Base-by-base conservation (phyloP, 169 alveolate species). In the Fabrea salina region DNA sequence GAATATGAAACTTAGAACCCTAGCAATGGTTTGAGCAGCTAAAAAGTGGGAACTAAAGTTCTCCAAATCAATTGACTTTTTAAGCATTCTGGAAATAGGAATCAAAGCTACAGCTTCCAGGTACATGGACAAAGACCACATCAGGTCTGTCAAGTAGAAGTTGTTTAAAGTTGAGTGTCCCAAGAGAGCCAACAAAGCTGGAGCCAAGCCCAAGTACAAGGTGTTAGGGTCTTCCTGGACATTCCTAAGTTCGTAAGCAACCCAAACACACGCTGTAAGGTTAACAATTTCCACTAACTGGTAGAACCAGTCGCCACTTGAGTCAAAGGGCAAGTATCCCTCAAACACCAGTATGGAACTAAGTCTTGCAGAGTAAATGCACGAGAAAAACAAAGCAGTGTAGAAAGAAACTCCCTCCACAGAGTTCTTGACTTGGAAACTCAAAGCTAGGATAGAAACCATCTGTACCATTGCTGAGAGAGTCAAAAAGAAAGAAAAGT, bases 251-350 rank as follows among this genome's bases (percentile, higher is more conserved):
- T 92, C 79, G 77, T 89, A 95, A 22, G 90, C 97, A 5, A 95
- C 83, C 37, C 92, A 84, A 39, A 93, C 94, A 25, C 96, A 91
- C 50, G 91, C 86, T 44, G 82, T 80, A 54, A 96, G 79, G 37
- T 94, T 89, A 56, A 92, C 53, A 5, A 96, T 92, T 89, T 96
- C 99, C 33, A 95, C 86, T 19, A 91, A 64, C 75, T 95, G 99
- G 81, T 96, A 96, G 39, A 96, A 85, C 97, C 98, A 96, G 71
- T 96, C 99, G 5, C 99, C 99, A 39, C 96, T 87, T n/a, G 96
- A 71, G 66, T 96, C 99, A 49, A 96, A 92, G 16, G 99, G 99
- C 19, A 96, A 79, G 67, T 95, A 96, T 92, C 98, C 98, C 59
- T 96, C 98, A 76, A 87, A 96, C 6, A 97, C 97, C 5, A 96